These are phyloP conservation scores for Boletus insuetus DNA, from an alignment of 768 basidiomycete species.

Conservation along the genomic window DNA sequence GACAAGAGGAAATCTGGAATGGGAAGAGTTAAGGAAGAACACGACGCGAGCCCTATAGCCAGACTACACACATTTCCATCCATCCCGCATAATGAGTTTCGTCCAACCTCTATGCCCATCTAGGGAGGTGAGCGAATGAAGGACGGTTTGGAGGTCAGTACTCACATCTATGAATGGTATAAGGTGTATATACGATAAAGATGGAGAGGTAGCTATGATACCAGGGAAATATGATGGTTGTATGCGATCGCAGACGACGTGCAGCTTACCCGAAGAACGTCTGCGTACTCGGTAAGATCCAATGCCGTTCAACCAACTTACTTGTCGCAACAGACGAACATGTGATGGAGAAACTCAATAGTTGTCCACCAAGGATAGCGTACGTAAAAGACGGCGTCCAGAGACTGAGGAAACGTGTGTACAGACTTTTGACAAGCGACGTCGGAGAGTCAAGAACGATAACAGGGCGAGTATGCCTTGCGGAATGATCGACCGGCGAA, in stretches of 20 bases:
- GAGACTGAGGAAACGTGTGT: constrained; percentile 22
- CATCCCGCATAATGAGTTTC: constrained; percentile 68
- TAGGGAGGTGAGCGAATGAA: constrained; percentile 28
- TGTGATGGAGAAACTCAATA: constrained; percentile 23
- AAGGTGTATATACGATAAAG: constrained; percentile 77
- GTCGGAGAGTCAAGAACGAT: constrained; percentile 21
- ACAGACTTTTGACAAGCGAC: constrained; percentile 16
- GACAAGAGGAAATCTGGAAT: constrained; percentile 72
- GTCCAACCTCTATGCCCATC: constrained; percentile 81
- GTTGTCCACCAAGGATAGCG: constrained; percentile 27
- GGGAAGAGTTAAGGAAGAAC: background rate
- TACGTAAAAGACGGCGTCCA: constrained; percentile 30
- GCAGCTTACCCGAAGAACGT: constrained; percentile 69
- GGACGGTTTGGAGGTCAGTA: background rate
- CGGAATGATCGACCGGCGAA: background rate
- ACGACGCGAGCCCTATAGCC: background rate
- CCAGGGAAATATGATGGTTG: background rate
- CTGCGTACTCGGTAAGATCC: constrained; percentile 76
- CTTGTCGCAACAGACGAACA: constrained; percentile 63
- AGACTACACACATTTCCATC: constrained; percentile 75
- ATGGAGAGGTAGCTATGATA: constrained; percentile 64
- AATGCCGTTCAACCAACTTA: constrained; percentile 61
- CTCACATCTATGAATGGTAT: constrained; percentile 85
- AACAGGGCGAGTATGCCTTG: constrained; percentile 10
- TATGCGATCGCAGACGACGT: background rate